A percentile compares a stretch with the other conserved stretches of the same genome.
These are phyloP conservation scores for Casaregolazyma suthepensis DNA, from an alignment of 1,139 yeast species.

Conservation along the genomic window DNA sequence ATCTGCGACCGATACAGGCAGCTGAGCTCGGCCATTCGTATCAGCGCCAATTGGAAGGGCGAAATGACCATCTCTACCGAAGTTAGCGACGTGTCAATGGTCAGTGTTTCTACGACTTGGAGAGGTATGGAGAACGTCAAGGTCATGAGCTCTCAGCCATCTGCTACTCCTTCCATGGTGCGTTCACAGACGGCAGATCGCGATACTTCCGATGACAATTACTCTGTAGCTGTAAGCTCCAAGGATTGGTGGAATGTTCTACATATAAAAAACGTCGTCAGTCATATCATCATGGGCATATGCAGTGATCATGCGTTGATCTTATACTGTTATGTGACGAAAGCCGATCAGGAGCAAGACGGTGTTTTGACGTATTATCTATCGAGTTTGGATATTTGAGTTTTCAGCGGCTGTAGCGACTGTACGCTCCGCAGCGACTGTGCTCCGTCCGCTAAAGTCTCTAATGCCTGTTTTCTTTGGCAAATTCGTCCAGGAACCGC, in stretches of 20 bases:
- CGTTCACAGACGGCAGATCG: conserved; percentile 10
- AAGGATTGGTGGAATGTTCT: conserved; percentile 33
- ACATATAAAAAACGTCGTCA: conserved; percentile 24
- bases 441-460: no score
- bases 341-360: conserved; percentile 20
- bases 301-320: conserved; percentile 28
- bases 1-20: conserved; percentile 25
- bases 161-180: background rate
- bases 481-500: conserved; percentile 59
- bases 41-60: conserved; percentile 25
- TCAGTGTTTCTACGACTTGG: conserved; percentile 14
- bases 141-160: conserved; percentile 2
- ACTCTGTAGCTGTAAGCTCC: conserved; percentile 24
- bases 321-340: conserved; percentile 31
- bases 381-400: conserved; percentile 16
- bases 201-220: conserved; percentile 9
- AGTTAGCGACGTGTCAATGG: conserved; percentile 19
- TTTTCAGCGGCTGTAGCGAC: background rate
- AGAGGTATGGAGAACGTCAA: conserved; percentile 8
- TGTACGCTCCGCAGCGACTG: no score
- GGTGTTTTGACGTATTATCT: conserved; percentile 23
- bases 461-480: conserved; percentile 29
- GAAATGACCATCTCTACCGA: conserved; percentile 23
- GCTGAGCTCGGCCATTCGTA: conserved; percentile 21
- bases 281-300: conserved; percentile 31